Conservation (phyloP, 768 basidiomycete species). For the Calocybe cyanea region DNA sequence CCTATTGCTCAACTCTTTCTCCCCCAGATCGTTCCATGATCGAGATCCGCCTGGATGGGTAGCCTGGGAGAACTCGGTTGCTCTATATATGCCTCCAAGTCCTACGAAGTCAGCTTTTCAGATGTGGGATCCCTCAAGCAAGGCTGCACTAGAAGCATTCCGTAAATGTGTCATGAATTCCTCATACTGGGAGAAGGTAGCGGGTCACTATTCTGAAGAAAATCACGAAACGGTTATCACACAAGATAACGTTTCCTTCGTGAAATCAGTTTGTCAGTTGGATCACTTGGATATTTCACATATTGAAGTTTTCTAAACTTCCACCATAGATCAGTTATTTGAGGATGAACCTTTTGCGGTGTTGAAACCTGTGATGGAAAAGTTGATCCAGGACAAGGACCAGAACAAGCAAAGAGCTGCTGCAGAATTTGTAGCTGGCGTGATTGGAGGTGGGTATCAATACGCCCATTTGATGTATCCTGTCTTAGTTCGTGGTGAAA, state of each 20-base stretch:
- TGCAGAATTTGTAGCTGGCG: conserved; percentile 76
- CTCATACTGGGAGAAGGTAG: conserved; percentile 66
- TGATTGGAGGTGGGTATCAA: conserved; percentile 49
- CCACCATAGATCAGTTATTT: conserved; percentile 63
- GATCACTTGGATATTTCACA: conserved; percentile 3
- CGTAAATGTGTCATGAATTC: conserved; percentile 42
- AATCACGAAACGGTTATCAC: conserved; percentile 61
- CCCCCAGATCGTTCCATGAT: conserved; percentile 49
- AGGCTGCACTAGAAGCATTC: conserved; percentile 46
- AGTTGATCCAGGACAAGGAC: conserved; percentile 63
- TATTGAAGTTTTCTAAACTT: too few relatives aligned
- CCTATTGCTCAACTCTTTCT: background rate
- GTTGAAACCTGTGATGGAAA: conserved; percentile 58
- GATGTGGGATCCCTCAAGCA: conserved; percentile 56
- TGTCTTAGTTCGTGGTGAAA: conserved; percentile 20
- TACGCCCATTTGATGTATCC: background rate
- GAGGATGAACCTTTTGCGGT: conserved; percentile 67
- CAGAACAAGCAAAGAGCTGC: conserved; percentile 87
- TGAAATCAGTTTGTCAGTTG: conserved; percentile 71
- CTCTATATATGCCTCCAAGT: conserved; percentile 47
- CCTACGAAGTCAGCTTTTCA: conserved; percentile 45
- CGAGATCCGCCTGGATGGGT: conserved; percentile 64
- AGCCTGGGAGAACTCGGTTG: conserved; percentile 48
- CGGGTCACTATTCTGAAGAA: conserved; percentile 73
- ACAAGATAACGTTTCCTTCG: conserved; percentile 66